Conservation (phyloP, 192 early-diverging fungal genomes). For the Backusella mclennaniae region DNA sequence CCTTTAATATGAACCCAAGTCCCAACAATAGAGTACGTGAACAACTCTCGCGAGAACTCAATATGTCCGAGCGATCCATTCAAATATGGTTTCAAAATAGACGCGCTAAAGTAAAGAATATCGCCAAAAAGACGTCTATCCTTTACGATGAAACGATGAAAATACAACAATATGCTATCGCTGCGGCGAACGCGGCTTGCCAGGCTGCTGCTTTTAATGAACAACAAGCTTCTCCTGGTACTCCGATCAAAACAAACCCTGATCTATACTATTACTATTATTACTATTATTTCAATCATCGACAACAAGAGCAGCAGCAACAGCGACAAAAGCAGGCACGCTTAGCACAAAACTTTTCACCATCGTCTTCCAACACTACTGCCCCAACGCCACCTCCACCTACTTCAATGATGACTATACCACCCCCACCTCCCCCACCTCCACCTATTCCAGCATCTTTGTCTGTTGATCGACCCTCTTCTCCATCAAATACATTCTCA, state of each 20-base stretch:
- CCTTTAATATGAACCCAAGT: conserved; percentile 65
- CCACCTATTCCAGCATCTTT: conserved; percentile 5
- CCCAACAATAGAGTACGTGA: conserved; percentile 66
- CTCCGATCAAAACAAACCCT: conserved; percentile 18
- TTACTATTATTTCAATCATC: conserved; percentile 32
- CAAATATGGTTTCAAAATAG: conserved; percentile 89
- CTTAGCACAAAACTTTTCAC: background rate
- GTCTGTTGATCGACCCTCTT: background rate
- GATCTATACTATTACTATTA: conserved; percentile 36
- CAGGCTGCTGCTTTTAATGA: conserved; percentile 24
- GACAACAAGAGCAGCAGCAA: conserved; percentile 18
- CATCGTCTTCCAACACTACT: background rate
- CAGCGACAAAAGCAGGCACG: background rate
- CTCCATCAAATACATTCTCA: background rate
- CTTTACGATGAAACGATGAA: conserved; percentile 25
- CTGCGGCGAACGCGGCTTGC: conserved; percentile 30
- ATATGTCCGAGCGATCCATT: conserved; percentile 72
- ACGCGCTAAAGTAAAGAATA: conserved; percentile 74
- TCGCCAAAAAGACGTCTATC: conserved; percentile 33
- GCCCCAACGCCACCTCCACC: conserved; percentile 5
- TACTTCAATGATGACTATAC: background rate
- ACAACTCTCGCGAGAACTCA: conserved; percentile 64
- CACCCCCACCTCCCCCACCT: conserved; percentile 15
- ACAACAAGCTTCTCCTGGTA: conserved; percentile 12
- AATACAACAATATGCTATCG: conserved; percentile 25